Base-by-base conservation (phyloP, 2,329 filamentous ascomycete genomes). In the Alternaria gansuensis region DNA sequence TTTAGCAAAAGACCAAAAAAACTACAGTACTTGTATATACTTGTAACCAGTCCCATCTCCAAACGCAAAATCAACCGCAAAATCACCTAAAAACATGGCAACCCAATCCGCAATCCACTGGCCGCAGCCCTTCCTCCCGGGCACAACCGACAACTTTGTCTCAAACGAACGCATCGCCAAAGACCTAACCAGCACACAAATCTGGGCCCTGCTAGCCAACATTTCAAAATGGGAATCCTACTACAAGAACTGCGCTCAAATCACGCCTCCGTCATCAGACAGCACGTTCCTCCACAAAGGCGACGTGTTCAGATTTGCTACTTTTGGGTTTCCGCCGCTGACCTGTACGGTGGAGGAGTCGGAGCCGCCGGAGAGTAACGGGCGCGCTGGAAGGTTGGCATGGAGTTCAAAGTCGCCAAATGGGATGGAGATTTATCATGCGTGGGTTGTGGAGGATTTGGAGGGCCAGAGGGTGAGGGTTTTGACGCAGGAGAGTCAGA, bases 111-210 rank as follows among this genome's bases (percentile, higher is more conserved):
- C 73, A 54, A 77, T 77, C 56, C 60, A 69, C 57, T 77, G 74
- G 73, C 74, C 76, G 17, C 9, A 45, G 2, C 60, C 67, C 34
- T 77, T 68, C 59, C 59, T 72, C n/a, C 75, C 76, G 0, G 75
- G 76, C 26, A 77, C 71, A 36, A 77, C 75, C 17, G 72, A 76
- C 63, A 77, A 77, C 62, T 78, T 72, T 55, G 67, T 76, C 43
- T 67, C 68, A 49, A 77, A 77, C 63, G 75, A 77, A 62, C 63
- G 67, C 41, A 71, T 77, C 48, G 74, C 64, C 7, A 58, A 62
- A 43, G 51, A 59, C 41, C 24, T 77, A 6, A 68, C 67, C 24
- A 66, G 70, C 5, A 51, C 66, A 7, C 67, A 75, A 33, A 71
- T 78, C 57, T 78, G 75, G 75, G 51, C 56, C 3, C 58, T 68